Base-by-base conservation (phyloP, 352 stramenopile species). In the Globisporangium polare region DNA sequence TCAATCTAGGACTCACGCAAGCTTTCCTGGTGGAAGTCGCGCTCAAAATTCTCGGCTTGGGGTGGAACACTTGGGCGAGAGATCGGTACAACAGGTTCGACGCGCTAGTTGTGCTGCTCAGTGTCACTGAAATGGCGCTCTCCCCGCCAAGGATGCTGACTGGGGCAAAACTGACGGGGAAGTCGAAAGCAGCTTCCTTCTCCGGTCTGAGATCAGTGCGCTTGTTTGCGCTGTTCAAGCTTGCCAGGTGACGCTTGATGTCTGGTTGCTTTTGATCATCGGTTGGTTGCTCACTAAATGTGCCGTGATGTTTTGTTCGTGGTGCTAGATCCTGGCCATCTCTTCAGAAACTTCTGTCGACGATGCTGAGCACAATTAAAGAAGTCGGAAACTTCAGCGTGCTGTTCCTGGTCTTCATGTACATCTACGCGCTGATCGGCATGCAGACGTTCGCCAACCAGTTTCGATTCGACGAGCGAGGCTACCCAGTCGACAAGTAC, bases 371-470 rank as follows among this genome's bases (percentile, higher is more conserved):
- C 46, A 96, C 94, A 18, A 69, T 97, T 43, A 70, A 86, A 29
- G 95, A 98, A 69, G 75, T 98, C 20, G 75, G 71, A 27, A 97
- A 97, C 67, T 98, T 98, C 63, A 80, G 78, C 13, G 71, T 98
- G 18, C 74, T 98, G 0, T 81, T 99, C 31, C 52, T 95, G 12
- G 76, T 99, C 6, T 98, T 98, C 68, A 86, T 98, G 53, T 97
- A 96, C 65, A 97, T 98, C 42, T 98, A 96, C 63, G 77, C 88
- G 6, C 67, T 98, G 13, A 82, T 98, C 29, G 90, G 91, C 45
- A 95, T 97, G 83, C 90, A 98, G 63, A 87, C 95, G 10, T 98
- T 98, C 58, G 85, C 88, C 2, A 97, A 97, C 62, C 70, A 89
- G 54, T 83, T 98, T 54, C 86, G 88, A 22, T 98, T 98, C 61